Percentiles rank a stretch among this genome's conserved stretches.
These are phyloP conservation scores for Magnusiomyces paraingens DNA, from an alignment of 1,139 yeast species.

Conservation along the genomic window DNA sequence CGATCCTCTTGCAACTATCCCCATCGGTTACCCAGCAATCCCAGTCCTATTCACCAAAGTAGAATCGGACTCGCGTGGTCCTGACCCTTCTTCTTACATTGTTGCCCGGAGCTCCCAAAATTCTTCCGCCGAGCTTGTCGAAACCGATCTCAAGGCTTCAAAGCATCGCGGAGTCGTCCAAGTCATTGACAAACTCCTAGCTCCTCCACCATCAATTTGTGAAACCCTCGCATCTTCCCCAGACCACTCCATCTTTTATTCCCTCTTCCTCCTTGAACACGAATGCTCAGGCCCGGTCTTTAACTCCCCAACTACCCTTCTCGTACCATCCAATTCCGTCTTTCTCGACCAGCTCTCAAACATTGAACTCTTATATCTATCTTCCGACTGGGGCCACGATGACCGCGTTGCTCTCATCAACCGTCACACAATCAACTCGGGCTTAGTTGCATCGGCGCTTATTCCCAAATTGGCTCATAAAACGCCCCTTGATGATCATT, in stretches of 20 bases:
- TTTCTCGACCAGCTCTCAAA: conserved; percentile 33
- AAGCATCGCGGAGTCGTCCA: conserved; percentile 70
- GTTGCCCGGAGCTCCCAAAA: conserved; percentile 11
- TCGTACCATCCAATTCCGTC: conserved; percentile 43
- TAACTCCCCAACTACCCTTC: conserved; percentile 30
- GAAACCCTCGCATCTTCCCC: conserved; percentile 32
- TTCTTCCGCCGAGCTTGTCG: conserved; percentile 43
- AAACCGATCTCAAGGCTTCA: conserved; percentile 57
- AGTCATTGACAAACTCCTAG: conserved; percentile 53
- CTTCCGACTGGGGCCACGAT: conserved; percentile 32
- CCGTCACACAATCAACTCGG: conserved; percentile 31
- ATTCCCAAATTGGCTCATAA: conserved; percentile 21
- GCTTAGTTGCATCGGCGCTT: conserved; percentile 19
- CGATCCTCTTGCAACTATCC: not conserved
- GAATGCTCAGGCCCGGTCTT: conserved; percentile 18
- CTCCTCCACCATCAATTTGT: conserved; percentile 41
- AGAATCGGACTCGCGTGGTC: no score
- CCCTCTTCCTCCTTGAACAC: conserved; percentile 23
- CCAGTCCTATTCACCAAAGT: not conserved
- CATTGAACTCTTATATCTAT: conserved; percentile 45
- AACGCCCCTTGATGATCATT: conserved; percentile 26
- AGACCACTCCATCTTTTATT: conserved; percentile 23
- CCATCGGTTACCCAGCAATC: not conserved
- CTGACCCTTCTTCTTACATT: no score
- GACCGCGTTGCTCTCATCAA: conserved; percentile 35